Percentiles rank a stretch among this genome's conserved stretches.
Evolutionary conservation across 2,329 filamentous ascomycete species (phyloP).

Genomic region (Diaporthe caulivora): DNA sequence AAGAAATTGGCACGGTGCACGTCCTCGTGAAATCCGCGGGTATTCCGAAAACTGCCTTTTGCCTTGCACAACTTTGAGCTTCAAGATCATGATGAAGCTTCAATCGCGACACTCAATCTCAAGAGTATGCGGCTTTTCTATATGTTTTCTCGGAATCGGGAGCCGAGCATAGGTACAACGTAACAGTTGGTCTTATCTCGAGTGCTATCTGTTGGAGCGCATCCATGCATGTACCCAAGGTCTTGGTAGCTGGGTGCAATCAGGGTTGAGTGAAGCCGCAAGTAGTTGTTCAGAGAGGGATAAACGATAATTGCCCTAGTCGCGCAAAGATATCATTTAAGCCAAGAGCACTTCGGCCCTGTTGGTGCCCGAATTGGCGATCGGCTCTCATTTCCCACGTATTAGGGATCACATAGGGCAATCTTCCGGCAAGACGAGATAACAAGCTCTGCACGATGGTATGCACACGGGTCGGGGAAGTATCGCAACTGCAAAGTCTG

Average conservation of each 20-base stretch:
- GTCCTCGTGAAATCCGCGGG: neutral
- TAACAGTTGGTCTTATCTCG: neutral
- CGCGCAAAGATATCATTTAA: neutral
- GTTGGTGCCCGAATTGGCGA: neutral
- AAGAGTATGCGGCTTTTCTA: neutral
- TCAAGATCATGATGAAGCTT: neutral
- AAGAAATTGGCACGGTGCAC: neutral
- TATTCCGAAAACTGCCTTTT: neutral
- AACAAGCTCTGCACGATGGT: neutral
- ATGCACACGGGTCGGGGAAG: neutral
- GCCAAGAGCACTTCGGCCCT: neutral
- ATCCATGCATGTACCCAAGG: neutral
- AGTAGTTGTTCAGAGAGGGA: neutral
- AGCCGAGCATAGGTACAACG: neutral
- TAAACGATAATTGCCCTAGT: no score
- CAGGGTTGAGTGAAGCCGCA: no score
- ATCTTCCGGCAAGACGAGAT: constrained; percentile 1
- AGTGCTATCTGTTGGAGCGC: neutral
- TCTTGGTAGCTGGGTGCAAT: neutral
- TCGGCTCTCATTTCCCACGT: neutral
- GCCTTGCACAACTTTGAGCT: neutral
- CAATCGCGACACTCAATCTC: no score
- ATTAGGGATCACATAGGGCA: neutral
- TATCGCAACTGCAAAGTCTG: neutral
- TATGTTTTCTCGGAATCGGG: neutral